These are phyloP conservation scores for Aspergillus sp. DNA, from an alignment of 2,329 filamentous ascomycete genomes.

Conservation along the genomic window DNA sequence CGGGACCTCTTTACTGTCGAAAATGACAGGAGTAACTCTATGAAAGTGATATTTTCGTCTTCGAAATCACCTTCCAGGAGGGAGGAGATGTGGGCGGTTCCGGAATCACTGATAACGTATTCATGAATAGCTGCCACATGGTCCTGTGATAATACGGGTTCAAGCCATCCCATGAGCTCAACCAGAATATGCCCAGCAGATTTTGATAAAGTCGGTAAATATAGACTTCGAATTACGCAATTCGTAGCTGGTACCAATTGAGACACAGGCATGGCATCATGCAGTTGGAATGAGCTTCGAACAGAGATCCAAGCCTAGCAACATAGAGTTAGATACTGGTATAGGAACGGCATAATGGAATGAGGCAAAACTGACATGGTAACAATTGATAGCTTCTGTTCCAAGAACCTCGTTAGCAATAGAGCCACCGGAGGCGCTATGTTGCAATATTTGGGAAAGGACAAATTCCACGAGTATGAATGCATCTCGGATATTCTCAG, in stretches of 20 bases:
- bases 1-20: conserved; percentile 30
- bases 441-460: conserved; percentile 31
- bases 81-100: conserved; percentile 31
- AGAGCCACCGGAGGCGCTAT: conserved; percentile 20
- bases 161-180: conserved; percentile 32
- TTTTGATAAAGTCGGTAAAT: conserved; percentile 26
- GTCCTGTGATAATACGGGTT: conserved; percentile 24
- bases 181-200: conserved; percentile 35
- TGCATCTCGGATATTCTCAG: conserved; percentile 37
- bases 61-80: conserved; percentile 38
- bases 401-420: conserved; percentile 24
- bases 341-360: background rate
- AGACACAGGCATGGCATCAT: conserved; percentile 19
- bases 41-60: conserved; percentile 38
- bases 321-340: conserved; percentile 5
- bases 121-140: conserved; percentile 31
- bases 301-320: conserved; percentile 37
- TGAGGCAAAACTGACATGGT: conserved; percentile 30
- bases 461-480: conserved; percentile 38
- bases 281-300: conserved; percentile 25
- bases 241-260: conserved; percentile 23
- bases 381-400: conserved; percentile 36
- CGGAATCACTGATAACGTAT: conserved; percentile 35
- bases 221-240: conserved; percentile 27
- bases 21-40: conserved; percentile 42